phyloP scores from a whole-genome alignment of 768 basidiomycete genomes.

The Myochromella boudieri region DNA sequence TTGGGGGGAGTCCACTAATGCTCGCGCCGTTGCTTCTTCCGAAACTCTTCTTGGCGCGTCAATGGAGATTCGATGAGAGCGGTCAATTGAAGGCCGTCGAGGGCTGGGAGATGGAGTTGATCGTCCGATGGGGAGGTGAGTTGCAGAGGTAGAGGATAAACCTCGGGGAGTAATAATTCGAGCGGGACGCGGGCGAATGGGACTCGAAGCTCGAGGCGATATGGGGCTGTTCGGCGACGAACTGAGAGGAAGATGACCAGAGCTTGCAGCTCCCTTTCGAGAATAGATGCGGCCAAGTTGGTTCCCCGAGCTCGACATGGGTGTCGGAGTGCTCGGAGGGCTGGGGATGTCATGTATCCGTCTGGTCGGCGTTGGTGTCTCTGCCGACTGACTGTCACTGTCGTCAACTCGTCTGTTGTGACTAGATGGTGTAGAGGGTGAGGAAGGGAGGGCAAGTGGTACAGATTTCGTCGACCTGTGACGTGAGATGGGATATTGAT shows the following conservation, averaged over 20 bases:
- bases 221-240: conserved; percentile 39
- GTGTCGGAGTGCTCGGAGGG: conserved; percentile 50
- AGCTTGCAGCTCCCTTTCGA: conserved; percentile 33
- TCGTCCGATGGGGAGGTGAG: conserved; percentile 47
- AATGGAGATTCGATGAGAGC: conserved; percentile 31
- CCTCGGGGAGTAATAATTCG: conserved; percentile 44
- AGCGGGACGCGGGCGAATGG: conserved; percentile 43
- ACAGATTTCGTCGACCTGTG: conserved; percentile 33
- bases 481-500: conserved; percentile 24
- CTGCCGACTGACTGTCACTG: conserved; percentile 22
- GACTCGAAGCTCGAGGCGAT: conserved; percentile 37
- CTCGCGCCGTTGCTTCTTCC: conserved; percentile 21
- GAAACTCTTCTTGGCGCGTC: conserved; percentile 34
- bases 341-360: conserved; percentile 38
- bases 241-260: conserved; percentile 39
- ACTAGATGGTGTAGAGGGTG: conserved; percentile 23
- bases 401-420: conserved; percentile 14
- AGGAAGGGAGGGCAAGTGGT: conserved; percentile 26
- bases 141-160: conserved; percentile 47
- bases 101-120: conserved; percentile 31
- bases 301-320: conserved; percentile 35
- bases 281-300: conserved; percentile 33
- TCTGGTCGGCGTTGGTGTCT: conserved; percentile 37
- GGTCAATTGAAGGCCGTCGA: conserved; percentile 39
- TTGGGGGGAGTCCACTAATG: conserved; percentile 26